Evolutionary conservation across 2,329 filamentous ascomycete genomes (phyloP), one percentile per base, ranked within the genome.

Genomic region (Aspergillus sp.): DNA sequence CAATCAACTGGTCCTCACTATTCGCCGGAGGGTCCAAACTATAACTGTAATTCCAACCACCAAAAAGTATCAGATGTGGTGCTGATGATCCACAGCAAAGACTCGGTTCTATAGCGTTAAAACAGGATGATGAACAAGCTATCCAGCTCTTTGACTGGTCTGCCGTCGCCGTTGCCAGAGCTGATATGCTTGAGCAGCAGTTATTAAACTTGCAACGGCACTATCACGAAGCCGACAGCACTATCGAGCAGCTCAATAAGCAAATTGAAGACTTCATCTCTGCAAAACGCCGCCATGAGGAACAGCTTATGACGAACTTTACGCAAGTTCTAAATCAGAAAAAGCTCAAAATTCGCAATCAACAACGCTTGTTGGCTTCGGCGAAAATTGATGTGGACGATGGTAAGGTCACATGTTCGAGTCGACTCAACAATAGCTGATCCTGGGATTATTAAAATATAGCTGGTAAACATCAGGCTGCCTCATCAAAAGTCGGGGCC

Each of bases 301-400:
- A 81, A 17, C 79, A 82, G 49, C 73, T 88, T 63, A 72, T 88
- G n/a, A 76, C 79, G 58, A 86, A 86, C 68, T 87, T 87, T 62
- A 80, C 80, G 56, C 79, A 81, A 51, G 67, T 89, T 23, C 74
- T 89, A 8, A 88, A 89, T 60, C 81, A 84, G 63, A 89, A 89
- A 74, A 88, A 88, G 74, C 77, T 85, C 5, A 88, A 88, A 69
- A 87, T 88, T 52, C 76, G 86, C 53, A 86, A 87, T 66, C 85
- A 87, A 70, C 84, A 85, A 67, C 79, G 85, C 21, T 71, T 87
- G 5, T 69, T 88, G 13, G 79, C 80, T 15, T 76, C 78, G 30
- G 82, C 81, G 8, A 82, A 82, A 57, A 65, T 80, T 17, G 78
- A 84, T 66, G 65, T 68, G 25, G 66, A 65, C 25, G 74, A 73